phyloP scores from a whole-genome alignment of 2,329 filamentous ascomycete genomes.

The Thielaviopsis euricoi region DNA sequence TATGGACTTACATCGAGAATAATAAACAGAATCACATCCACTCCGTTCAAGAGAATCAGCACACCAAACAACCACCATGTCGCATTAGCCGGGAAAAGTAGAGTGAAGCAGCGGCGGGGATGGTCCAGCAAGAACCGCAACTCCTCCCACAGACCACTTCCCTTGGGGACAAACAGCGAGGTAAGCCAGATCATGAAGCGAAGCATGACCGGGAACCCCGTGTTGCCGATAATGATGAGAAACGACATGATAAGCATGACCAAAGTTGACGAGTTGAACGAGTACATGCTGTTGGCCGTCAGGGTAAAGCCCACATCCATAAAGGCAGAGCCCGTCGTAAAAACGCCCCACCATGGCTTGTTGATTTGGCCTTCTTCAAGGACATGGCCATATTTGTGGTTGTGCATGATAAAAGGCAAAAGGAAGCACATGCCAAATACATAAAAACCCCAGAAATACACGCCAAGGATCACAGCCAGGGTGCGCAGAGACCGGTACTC shows the following conservation, averaged over 20 bases:
- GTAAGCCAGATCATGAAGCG: slow-evolving; percentile 79
- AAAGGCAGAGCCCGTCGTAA: slow-evolving; percentile 74
- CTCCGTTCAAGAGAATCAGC: slow-evolving; percentile 60
- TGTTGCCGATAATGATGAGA: slow-evolving; percentile 87
- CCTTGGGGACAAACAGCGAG: slow-evolving; percentile 47
- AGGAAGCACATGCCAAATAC: slow-evolving; percentile 58
- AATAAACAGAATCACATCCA: slow-evolving; percentile 83
- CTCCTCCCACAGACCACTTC: slow-evolving; percentile 70
- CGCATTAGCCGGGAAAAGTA: slow-evolving; percentile 76
- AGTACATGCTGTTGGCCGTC: slow-evolving; percentile 85
- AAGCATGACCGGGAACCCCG: slow-evolving; percentile 86
- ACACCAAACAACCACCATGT: slow-evolving; percentile 96
- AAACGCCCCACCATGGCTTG: slow-evolving; percentile 81
- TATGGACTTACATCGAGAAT: slow-evolving; percentile 59
- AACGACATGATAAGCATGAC: slow-evolving; percentile 65
- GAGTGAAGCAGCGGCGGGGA: slow-evolving; percentile 85
- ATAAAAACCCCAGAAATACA: slow-evolving; percentile 75
- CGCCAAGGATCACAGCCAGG: slow-evolving; percentile 57
- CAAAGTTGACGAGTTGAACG: slow-evolving; percentile 63
- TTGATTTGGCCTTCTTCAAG: slow-evolving; percentile 46
- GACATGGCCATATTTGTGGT: slow-evolving; percentile 42
- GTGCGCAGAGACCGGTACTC: slow-evolving; percentile 89
- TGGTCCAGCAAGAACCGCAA: slow-evolving; percentile 83
- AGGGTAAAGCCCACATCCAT: slow-evolving; percentile 91
- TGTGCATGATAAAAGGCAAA: slow-evolving; percentile 62